Conservation (phyloP, 768 basidiomycete species). For the Leucocoprinus sp. region DNA sequence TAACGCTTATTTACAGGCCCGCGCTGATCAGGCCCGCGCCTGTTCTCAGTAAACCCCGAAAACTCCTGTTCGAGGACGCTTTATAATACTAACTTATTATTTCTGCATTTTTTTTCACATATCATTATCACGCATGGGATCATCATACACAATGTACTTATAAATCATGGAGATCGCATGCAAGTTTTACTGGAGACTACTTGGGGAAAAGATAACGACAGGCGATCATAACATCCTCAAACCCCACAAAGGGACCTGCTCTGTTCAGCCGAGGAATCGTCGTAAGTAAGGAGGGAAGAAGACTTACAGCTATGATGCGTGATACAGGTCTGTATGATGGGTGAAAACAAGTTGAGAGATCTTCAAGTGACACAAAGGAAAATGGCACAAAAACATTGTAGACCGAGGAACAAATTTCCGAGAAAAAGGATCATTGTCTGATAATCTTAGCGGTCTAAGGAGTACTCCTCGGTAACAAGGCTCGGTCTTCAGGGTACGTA, state of each 20-base stretch:
- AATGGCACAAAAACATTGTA: background rate
- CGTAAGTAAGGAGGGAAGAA: background rate
- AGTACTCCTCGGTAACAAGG: constrained; percentile 1
- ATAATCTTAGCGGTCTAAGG: constrained; percentile 4
- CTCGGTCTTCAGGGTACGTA: background rate
- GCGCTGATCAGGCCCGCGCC: constrained; percentile 39
- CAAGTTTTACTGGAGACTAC: too few relatives aligned
- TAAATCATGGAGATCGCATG: too few relatives aligned
- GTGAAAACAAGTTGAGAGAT: background rate
- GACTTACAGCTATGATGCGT: background rate
- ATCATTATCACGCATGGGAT: too few relatives aligned
- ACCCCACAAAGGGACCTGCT: too few relatives aligned
- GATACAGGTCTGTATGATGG: background rate
- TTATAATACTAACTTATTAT: constrained; percentile 20
- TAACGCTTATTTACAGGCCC: constrained; percentile 29
- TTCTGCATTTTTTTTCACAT: background rate
- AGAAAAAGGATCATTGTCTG: background rate
- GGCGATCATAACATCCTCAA: too few relatives aligned
- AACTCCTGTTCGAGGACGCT: constrained; percentile 41
- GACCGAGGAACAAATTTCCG: constrained; percentile 5
- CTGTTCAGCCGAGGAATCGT: constrained; percentile 7
- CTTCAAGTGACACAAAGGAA: too few relatives aligned
- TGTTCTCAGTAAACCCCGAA: constrained; percentile 38
- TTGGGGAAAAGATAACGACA: too few relatives aligned
- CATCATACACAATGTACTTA: too few relatives aligned